phyloP scores from a whole-genome alignment of 2,329 filamentous ascomycete genomes.

The Colletotrichum musae region DNA sequence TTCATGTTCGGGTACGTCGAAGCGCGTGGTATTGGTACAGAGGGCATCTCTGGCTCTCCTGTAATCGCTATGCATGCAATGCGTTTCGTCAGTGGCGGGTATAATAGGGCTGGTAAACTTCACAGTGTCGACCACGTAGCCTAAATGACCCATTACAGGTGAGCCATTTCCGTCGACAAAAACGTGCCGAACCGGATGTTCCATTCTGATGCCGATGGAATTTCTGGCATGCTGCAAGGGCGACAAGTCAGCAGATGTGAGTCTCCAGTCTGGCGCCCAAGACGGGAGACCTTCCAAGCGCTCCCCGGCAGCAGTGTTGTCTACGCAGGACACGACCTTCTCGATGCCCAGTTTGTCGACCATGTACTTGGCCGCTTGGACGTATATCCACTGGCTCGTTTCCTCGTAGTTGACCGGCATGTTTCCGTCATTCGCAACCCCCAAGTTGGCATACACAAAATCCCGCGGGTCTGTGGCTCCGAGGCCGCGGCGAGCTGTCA shows the following conservation, averaged over 20 bases:
- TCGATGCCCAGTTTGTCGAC: constrained; percentile 14
- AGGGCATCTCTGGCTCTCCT: too few relatives aligned
- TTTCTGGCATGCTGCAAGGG: background rate
- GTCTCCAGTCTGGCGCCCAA: constrained; percentile 24
- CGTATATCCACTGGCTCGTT: background rate
- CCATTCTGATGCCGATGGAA: too few relatives aligned
- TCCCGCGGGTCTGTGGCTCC: constrained; percentile 22
- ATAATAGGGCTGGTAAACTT: background rate
- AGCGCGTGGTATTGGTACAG: too few relatives aligned
- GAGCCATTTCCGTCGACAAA: background rate
- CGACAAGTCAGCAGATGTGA: background rate
- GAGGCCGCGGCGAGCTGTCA: constrained; percentile 4
- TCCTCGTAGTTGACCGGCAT: constrained; percentile 10
- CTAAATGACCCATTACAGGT: constrained; percentile 17
- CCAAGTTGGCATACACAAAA: constrained; percentile 20
- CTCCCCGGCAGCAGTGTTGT: background rate
- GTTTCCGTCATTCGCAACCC: background rate
- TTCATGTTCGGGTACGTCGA: too few relatives aligned
- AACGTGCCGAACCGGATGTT: background rate
- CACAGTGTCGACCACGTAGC: background rate
- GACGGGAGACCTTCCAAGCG: background rate
- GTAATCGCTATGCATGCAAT: background rate
- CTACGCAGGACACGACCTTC: background rate
- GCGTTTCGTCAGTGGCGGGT: background rate
- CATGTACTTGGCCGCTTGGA: constrained; percentile 14